Base-by-base conservation (phyloP, 805 yeast genomes). In the Candida krabiensis region DNA sequence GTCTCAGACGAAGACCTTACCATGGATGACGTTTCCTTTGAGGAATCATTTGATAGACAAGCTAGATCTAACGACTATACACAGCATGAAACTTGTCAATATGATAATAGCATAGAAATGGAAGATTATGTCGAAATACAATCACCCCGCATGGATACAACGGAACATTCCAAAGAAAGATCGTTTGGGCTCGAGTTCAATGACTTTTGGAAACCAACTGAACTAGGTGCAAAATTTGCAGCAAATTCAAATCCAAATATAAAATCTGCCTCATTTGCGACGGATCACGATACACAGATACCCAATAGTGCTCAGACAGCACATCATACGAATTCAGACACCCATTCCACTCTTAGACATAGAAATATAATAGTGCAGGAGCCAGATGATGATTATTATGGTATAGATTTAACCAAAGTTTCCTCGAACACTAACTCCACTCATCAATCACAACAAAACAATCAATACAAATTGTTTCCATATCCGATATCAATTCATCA, bases 151-250 rank as follows among this genome's bases (percentile, higher is more conserved):
- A 11, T 8, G 11, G 24, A 21, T 7, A 21, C 24, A 7, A 21
- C 24, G 9, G 24, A 21, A 21, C 7, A 7, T 8, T 11, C 24
- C 24, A 21, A 21, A 11, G 24, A 21, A 8, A 7, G 24, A 11
- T 21, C 24, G 7, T 21, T 21, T 21, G 11, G 7, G 24, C 9
- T 12, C 5, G 19, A 23, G 9, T 35, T 46, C 18, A 32, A 36
- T 14, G 35, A 39, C 12, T 26, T 49, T 13, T 19, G 47, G 15
- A 34, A 38, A 25, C 60, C 60, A 5, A 50, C 55, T 7, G 29
- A 30, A 18, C 28, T 49, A 9, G 59, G 59, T 4, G 53, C 53
- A 4, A 46, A 44, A 28, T 18, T 51, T 7, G 60, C 60, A 4
- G n/a, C n/a, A n/a, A n/a, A n/a, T n/a, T n/a, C n/a, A n/a, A n/a